Evolutionary conservation across 306 rosid genomes (phyloP), one percentile per base, ranked within the genome.

Genomic region (Acmispon strigosus): DNA sequence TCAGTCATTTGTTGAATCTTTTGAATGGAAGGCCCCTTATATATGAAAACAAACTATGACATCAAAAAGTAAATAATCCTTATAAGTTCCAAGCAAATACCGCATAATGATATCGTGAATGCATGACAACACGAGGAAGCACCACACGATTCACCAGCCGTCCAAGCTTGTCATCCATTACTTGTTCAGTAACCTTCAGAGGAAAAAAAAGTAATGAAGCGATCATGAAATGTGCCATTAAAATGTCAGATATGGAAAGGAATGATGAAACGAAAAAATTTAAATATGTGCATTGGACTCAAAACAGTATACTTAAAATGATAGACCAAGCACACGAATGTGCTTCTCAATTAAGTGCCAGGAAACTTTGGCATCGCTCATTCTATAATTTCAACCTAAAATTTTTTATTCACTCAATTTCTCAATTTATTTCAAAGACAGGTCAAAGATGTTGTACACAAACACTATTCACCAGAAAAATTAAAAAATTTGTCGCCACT

Each of bases 111-210:
- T 89, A 75, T 59, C 99, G 83, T 2, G 99, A 86, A 73, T 95
- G 96, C 99, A 95, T 95, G 78, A 95, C 89, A 54, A 95, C 99
- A 8, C 90, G 97, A 20, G 99, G 99, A 87, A 95, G 99, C 80
- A 95, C 91, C 74, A 95, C 99, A 32, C 96, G 95, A 7, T 88
- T 95, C 45, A 87, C 99, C 72, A 82, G 73, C 49, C 99, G 92
- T 59, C 99, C 96, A 79, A 95, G 89, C 75, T 82, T 89, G 76
- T 91, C 96, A 86, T 95, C 99, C 96, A 95, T 83, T 47, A 87
- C 78, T 78, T 89, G 96, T 74, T 87, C 86, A 8, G 96, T 91
- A 71, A 95, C 97, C 99, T 95, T 80, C 77, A 74, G 73, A 52
- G 56, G 22, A 2, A 56, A 79, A 56, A 79, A 48, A 63, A 49